phyloP scores from a whole-genome alignment of 768 basidiomycete species.

The Boletus sp. region DNA sequence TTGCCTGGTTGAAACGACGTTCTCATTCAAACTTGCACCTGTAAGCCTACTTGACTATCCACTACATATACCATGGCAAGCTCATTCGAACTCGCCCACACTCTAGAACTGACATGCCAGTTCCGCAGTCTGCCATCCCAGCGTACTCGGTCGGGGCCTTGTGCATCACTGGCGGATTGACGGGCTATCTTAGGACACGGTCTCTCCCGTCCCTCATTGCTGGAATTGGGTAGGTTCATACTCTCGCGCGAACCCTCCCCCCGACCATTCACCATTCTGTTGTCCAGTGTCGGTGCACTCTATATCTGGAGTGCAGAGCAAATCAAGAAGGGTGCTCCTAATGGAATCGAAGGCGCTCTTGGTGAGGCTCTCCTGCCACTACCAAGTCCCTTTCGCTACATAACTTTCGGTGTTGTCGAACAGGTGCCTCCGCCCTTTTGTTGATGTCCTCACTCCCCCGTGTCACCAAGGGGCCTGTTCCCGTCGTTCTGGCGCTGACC shows the following conservation, averaged over 20 bases:
- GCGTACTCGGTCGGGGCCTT: constrained; percentile 73
- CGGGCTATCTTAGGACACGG: constrained; percentile 66
- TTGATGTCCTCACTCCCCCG: constrained; percentile 74
- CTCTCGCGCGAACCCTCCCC: not conserved
- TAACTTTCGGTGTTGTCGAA: not conserved
- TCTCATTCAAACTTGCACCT: not conserved
- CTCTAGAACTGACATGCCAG: constrained; percentile 23
- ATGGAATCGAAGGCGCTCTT: constrained; percentile 76
- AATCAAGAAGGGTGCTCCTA: constrained; percentile 67
- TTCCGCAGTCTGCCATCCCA: constrained; percentile 70
- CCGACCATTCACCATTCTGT: not conserved
- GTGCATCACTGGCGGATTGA: constrained; percentile 73
- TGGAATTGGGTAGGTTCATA: constrained; percentile 61
- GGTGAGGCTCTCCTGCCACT: constrained; percentile 42
- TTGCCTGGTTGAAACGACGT: not conserved
- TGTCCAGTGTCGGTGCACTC: constrained; percentile 64
- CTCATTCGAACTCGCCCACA: constrained; percentile 5
- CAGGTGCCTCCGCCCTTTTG: constrained; percentile 75
- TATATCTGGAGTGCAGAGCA: constrained; percentile 78
- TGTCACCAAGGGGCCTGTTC: constrained; percentile 70
- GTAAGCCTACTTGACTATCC: constrained; percentile 21
- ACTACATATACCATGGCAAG: constrained; percentile 26
- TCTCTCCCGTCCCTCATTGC: constrained; percentile 83
- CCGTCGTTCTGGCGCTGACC: constrained; percentile 56
- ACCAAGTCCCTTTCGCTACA: not conserved